Base-by-base conservation (phyloP, 2,329 filamentous ascomycete species). In the Ophiognomonia clavigignenti-juglandacearum region DNA sequence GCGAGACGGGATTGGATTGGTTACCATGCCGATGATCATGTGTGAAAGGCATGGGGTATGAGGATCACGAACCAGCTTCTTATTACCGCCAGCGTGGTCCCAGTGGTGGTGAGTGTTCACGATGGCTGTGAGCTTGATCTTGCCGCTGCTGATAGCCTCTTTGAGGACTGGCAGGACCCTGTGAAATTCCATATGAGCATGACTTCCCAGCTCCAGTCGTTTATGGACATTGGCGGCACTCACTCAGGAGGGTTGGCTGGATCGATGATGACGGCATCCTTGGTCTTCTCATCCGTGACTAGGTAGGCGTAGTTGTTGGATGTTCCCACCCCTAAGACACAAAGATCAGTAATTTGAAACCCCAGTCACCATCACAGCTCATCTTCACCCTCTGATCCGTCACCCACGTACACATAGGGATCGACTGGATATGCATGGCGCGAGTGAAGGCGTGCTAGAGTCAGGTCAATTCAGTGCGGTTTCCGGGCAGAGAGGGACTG, bases 101-200 rank as follows among this genome's bases (percentile, higher is more conserved):
- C 85, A 85, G 64, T 98, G 93, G 63, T 97, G 92, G 61, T 98
- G 93, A 2, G 93, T 98, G 63, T 98, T 98, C 59, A 97, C 83
- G 61, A 98, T 95, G 41, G 84, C 87, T 20, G 78, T 90, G 53
- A 98, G 70, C 57, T 95, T 91, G 61, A 96, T 88, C 56, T 80
- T 78, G 14, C 85, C 84, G 19, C 73, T 70, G 34, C 82, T 69
- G 6, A 88, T 84, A 50, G 87, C 83, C 54, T 90, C 77, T 63
- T 92, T 84, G 43, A 98, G 68, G 14, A 83, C 66, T 0, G 80
- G 80, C 0, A 72, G 66, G 39, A 85, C 80, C 57, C 80, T 84
- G 39, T n/a, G n/a, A n/a, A n/a, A n/a, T n/a, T n/a, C n/a, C n/a
- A n/a, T n/a, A n/a, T n/a, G n/a, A n/a, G n/a, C n/a, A n/a, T n/a